Evolutionary conservation across 2,329 filamentous ascomycete genomes (phyloP).

Genomic region (Ampelomyces quisqualis): DNA sequence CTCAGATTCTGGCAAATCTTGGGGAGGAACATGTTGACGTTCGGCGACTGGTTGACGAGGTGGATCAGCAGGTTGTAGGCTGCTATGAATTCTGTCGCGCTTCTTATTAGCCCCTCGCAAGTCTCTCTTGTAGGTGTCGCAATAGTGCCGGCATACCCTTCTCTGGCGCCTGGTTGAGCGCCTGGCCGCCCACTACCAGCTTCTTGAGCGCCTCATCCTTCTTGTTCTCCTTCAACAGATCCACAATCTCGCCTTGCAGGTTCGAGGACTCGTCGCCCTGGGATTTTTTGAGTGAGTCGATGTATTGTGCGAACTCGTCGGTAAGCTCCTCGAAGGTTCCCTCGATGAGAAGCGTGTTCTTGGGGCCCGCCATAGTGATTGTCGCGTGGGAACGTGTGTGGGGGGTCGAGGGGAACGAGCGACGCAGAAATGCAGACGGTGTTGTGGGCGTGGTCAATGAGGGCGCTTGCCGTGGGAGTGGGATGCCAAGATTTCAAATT

Average conservation of each 20-base stretch:
- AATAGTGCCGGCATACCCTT: constrained; percentile 58
- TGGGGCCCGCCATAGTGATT: constrained; percentile 58
- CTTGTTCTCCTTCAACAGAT: constrained; percentile 67
- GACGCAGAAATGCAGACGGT: constrained; percentile 16
- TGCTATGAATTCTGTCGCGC: constrained; percentile 74
- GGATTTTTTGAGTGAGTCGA: constrained; percentile 75
- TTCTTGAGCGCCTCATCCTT: constrained; percentile 85
- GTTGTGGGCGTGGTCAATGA: too few relatives aligned
- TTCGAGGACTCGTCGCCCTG: constrained; percentile 54
- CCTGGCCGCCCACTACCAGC: constrained; percentile 75
- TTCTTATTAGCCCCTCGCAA: constrained; percentile 28
- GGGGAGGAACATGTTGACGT: constrained; percentile 81
- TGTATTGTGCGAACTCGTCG: constrained; percentile 91
- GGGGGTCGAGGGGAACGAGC: constrained; percentile 17
- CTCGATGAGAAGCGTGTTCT: constrained; percentile 73
- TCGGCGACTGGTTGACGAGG: constrained; percentile 82
- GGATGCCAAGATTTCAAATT: constrained; percentile 38
- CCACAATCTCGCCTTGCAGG: constrained; percentile 65
- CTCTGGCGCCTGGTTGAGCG: constrained; percentile 83
- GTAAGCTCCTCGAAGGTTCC: constrained; percentile 90
- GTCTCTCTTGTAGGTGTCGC: constrained; percentile 7
- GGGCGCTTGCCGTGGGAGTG: constrained; percentile 27
- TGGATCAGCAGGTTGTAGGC: constrained; percentile 97
- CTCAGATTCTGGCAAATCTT: constrained; percentile 83
- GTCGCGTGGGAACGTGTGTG: constrained; percentile 25